Evolutionary conservation across 2,329 filamentous ascomycete species (phyloP).

Genomic region (Eutypella sp.): DNA sequence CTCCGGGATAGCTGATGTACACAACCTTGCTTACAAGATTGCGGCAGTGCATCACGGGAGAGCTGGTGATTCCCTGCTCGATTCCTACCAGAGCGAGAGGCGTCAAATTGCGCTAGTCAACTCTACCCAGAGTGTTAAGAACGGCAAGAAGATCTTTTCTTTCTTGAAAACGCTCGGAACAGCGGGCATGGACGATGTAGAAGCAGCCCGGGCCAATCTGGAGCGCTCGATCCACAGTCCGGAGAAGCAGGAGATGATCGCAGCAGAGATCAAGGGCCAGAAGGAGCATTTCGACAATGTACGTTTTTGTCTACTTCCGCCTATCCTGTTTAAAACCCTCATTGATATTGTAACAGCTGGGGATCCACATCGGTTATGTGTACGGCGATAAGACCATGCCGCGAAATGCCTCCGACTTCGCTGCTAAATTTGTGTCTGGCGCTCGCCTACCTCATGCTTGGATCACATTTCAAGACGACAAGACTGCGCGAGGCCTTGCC

Average conservation of each 20-base stretch:
- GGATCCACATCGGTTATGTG: conserved; percentile 39
- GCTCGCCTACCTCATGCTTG: conserved; percentile 37
- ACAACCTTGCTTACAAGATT: conserved; percentile 32
- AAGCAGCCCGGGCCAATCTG: conserved; percentile 26
- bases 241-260: conserved; percentile 24
- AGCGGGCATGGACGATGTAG: conserved; percentile 22
- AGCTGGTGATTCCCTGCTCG: conserved; percentile 26
- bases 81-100: conserved; percentile 33
- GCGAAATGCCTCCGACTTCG: conserved; percentile 31
- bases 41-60: conserved; percentile 28
- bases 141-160: conserved; percentile 36
- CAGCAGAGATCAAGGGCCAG: conserved; percentile 30
- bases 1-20: conserved; percentile 26
- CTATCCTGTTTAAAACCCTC: not conserved
- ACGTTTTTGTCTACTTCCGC: not conserved
- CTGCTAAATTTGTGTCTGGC: conserved; percentile 30
- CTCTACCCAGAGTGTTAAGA: conserved; percentile 38
- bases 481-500: conserved; percentile 2
- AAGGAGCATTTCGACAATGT: conserved; percentile 38
- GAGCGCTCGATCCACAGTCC: conserved; percentile 24
- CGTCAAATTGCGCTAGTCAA: conserved; percentile 34
- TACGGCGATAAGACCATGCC: conserved; percentile 31
- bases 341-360: conserved; percentile 18
- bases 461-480: conserved; percentile 18
- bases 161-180: conserved; percentile 34